phyloP scores from a whole-genome alignment of 2,329 filamentous ascomycete genomes.

The Aaosphaeria pasadenensis region DNA sequence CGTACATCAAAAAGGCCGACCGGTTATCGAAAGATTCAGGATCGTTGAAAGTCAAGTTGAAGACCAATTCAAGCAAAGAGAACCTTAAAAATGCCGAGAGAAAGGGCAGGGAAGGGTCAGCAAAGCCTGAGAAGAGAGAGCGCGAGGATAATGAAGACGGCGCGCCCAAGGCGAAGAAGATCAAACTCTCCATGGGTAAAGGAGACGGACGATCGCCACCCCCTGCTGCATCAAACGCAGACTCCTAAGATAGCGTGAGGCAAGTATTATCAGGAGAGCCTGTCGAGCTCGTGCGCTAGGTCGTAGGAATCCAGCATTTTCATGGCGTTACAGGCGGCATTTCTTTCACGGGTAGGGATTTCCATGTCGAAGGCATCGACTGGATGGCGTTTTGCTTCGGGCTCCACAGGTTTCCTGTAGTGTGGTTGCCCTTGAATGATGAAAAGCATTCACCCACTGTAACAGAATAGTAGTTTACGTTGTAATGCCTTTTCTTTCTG shows the following conservation, averaged over 20 bases:
- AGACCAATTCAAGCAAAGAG: slow-evolving; percentile 17
- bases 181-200: slow-evolving; percentile 26
- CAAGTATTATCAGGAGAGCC: too few relatives aligned
- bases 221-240: background rate
- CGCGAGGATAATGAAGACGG: slow-evolving; percentile 25
- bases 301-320: slow-evolving; percentile 6
- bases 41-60: slow-evolving; percentile 33
- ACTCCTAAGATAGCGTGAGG: background rate
- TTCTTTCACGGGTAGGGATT: background rate
- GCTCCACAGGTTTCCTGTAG: too few relatives aligned
- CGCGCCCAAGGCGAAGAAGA: slow-evolving; percentile 36
- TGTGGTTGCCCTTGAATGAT: too few relatives aligned
- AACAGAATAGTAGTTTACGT: too few relatives aligned
- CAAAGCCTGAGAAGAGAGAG: slow-evolving; percentile 32
- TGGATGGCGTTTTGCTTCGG: background rate
- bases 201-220: slow-evolving; percentile 1
- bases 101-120: slow-evolving; percentile 27
- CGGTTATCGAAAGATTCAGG: slow-evolving; percentile 18
- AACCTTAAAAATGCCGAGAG: slow-evolving; percentile 17
- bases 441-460: too few relatives aligned
- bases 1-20: slow-evolving; percentile 40
- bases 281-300: too few relatives aligned
- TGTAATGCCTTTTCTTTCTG: too few relatives aligned
- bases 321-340: slow-evolving; percentile 4
- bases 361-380: background rate